Percentiles rank a stretch among this genome's conserved stretches.
Conservation (phyloP, 1,284 basidiomycete genomes). For the Ustilago nuda region DNA sequence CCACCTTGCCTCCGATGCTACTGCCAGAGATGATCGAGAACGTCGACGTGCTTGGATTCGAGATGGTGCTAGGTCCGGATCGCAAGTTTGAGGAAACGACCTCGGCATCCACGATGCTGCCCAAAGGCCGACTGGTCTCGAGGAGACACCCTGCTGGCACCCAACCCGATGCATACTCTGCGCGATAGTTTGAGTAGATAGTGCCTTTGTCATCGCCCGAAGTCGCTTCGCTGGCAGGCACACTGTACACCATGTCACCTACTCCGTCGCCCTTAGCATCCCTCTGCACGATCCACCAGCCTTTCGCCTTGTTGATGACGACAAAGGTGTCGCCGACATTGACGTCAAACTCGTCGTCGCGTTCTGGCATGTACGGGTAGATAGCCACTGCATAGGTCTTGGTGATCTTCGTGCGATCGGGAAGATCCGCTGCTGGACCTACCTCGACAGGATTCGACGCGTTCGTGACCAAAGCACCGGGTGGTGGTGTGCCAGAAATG, state of each 20-base stretch:
- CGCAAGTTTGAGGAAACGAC: slow-evolving; percentile 9
- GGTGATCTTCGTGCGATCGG: slow-evolving; percentile 25
- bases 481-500: slow-evolving; percentile 33
- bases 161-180: slow-evolving; percentile 65
- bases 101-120: slow-evolving; percentile 64
- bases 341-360: slow-evolving; percentile 97
- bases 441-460: slow-evolving; percentile 36
- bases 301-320: slow-evolving; percentile 90
- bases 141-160: slow-evolving; percentile 82
- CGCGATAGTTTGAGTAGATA: slow-evolving; percentile 35
- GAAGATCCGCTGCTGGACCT: slow-evolving; percentile 55
- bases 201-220: slow-evolving; percentile 40
- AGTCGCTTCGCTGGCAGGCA: slow-evolving; percentile 74
- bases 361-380: slow-evolving; percentile 94
- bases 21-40: slow-evolving; percentile 13
- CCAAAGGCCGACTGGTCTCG: slow-evolving; percentile 75
- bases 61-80: slow-evolving; percentile 32
- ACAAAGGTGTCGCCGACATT: slow-evolving; percentile 82
- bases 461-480: slow-evolving; percentile 34
- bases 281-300: slow-evolving; percentile 98
- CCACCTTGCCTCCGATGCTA: slow-evolving; percentile 15
- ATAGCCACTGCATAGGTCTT: slow-evolving; percentile 85
- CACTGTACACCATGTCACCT: slow-evolving; percentile 81
- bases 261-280: slow-evolving; percentile 80
- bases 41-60: slow-evolving; percentile 46